phyloP scores from a whole-genome alignment of 1,284 basidiomycete species.

The Leccinum insolens region DNA sequence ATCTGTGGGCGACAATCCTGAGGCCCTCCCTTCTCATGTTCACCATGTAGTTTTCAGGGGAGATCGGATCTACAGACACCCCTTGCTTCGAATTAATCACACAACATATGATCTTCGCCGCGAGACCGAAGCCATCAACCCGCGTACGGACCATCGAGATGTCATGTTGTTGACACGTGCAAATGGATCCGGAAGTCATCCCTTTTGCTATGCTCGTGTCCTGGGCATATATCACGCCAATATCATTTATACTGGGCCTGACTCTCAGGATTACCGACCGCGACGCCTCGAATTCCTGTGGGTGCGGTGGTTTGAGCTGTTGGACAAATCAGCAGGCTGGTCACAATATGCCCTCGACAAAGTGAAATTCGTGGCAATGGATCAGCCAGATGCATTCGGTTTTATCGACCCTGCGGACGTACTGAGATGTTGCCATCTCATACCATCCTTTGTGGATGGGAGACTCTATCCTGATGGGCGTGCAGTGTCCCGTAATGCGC shows the following conservation, averaged over 20 bases:
- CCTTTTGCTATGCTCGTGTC: background rate
- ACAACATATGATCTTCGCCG: background rate
- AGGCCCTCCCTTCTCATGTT: background rate
- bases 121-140: background rate
- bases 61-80: background rate
- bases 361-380: background rate
- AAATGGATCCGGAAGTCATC: background rate
- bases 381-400: background rate
- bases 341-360: background rate
- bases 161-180: background rate
- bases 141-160: background rate
- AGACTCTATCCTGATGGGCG: background rate
- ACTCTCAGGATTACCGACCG: background rate
- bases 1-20: background rate
- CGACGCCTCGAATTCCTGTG: background rate
- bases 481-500: background rate
- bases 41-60: background rate
- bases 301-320: background rate
- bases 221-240: background rate
- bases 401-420: background rate
- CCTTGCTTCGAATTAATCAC: background rate
- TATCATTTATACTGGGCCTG: background rate
- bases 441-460: background rate
- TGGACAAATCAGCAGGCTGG: background rate
- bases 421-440: background rate